A percentile compares a stretch with the other conserved stretches of the same genome.
These are phyloP conservation scores for Skeletonema potamos DNA, from an alignment of 108 stramenopile species.

Conservation along the genomic window DNA sequence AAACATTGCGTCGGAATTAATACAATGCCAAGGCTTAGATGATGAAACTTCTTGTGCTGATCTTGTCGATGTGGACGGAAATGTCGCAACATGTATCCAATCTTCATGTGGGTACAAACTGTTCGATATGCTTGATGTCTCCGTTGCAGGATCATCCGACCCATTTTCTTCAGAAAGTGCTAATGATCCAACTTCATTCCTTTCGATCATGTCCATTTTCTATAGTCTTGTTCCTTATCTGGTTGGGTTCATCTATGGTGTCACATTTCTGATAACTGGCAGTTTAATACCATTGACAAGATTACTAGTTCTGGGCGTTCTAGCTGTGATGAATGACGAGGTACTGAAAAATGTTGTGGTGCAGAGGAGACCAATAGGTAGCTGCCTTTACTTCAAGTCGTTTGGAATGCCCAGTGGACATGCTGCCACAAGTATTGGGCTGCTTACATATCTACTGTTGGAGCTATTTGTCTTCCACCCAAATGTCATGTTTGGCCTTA, in stretches of 20 bases:
- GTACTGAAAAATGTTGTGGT: constrained; percentile 26
- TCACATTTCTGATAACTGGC: constrained; percentile 11
- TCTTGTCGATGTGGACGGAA: constrained; percentile 7
- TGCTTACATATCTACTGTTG: constrained; percentile 34
- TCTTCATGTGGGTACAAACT: constrained; percentile 37
- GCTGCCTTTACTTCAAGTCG: constrained; percentile 37
- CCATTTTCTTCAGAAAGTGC: constrained; percentile 11
- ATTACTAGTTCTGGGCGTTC: constrained; percentile 20
- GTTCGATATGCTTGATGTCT: constrained; percentile 28
- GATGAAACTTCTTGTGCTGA: constrained; percentile 20
- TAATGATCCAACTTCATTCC: constrained; percentile 11
- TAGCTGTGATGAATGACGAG: constrained; percentile 25
- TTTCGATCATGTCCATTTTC: constrained; percentile 20
- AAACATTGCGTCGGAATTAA: neutral
- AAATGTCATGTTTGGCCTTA: constrained; percentile 26
- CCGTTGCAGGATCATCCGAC: constrained; percentile 32
- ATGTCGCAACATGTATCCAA: constrained; percentile 16
- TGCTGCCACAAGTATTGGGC: constrained; percentile 38
- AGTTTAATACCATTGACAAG: constrained; percentile 21
- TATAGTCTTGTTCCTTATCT: constrained; percentile 37
- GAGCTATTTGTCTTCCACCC: constrained; percentile 41
- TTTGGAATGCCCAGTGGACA: constrained; percentile 45
- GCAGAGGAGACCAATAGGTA: constrained; percentile 25
- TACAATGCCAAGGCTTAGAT: constrained; percentile 18
- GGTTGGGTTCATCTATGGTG: constrained; percentile 5